Evolutionary conservation across 2,329 filamentous ascomycete species (phyloP), one percentile per base, ranked within the genome.

Genomic region (Claviceps purpurea): DNA sequence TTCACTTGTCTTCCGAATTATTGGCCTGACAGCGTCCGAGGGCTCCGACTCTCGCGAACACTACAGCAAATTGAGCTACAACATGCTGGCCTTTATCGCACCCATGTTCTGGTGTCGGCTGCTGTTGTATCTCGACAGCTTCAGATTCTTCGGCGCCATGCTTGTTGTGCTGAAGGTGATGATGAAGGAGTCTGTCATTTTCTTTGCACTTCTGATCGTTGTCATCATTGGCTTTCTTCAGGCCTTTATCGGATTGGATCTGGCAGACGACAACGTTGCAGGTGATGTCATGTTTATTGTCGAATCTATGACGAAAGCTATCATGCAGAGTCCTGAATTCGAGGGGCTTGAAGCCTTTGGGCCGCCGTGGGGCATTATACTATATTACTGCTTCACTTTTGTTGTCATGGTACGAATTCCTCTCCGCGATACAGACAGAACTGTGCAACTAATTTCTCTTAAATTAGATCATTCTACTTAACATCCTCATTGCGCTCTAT

Each of bases 321-420:
- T 98, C 51, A 89, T 98, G 82, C 86, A 90, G 65, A 87, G 82
- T 49, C 93, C 93, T 0, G 90, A 97, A 58, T 97, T 98, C 61
- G 74, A 69, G 5, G 87, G 85, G 0, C 97, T 97, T 62, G 89
- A 96, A 58, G 78, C 84, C 24, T 98, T 97, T 64, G 87, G 86
- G 22, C 89, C 87, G 13, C 93, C 93, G 0, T 98, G 96, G 65
- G 93, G 93, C 8, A 79, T 95, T 49, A 87, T 96, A 37, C 82
- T 98, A 10, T 98, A 98, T 73, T 98, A 98, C 72, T 80, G 94
- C 64, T 98, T 96, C 68, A 95, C 91, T 18, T 98, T 98, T 63
- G 84, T 97, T 41, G 87, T 98, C 62, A 96, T 95, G 85, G 90
- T 93, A 60, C 59, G 72, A 24, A 30, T n/a, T 22, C 14, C 30